Percentiles rank a stretch among this genome's conserved stretches.
Conservation (phyloP, 306 rosid genomes). For the Cucumis hystrix region DNA sequence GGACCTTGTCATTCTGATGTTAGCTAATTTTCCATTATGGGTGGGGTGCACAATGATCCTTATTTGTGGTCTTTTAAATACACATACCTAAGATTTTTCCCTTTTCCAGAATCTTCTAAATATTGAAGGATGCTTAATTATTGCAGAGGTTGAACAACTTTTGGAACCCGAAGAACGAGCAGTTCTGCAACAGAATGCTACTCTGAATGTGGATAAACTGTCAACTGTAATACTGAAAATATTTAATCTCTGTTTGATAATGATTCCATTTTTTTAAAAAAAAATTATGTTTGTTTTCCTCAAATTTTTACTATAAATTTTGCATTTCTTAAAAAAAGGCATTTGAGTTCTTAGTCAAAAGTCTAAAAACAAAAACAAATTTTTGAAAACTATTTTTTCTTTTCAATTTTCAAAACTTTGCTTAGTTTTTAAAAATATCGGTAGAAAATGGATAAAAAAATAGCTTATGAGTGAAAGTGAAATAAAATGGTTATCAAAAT, state of each 20-base stretch:
- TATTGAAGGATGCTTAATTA: not conserved
- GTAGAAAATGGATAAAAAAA: no score
- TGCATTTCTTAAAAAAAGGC: no score
- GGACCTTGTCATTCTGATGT: not conserved
- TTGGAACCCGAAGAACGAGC: conserved; percentile 70
- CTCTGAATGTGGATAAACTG: conserved; percentile 49
- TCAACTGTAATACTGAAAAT: conserved; percentile 42
- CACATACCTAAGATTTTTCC: not conserved
- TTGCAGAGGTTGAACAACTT: conserved; percentile 81
- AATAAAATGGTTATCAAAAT: no score
- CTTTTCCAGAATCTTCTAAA: not conserved
- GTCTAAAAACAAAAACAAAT: no score
- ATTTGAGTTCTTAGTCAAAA: no score
- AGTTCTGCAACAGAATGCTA: conserved; percentile 47
- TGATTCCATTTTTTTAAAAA: no score
- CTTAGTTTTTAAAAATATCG: no score
- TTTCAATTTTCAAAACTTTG: no score
- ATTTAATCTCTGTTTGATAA: not conserved
- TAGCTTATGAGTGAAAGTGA: no score
- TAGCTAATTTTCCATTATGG: not conserved
- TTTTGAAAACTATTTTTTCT: no score
- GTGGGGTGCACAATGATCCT: not conserved
- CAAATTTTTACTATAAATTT: no score
- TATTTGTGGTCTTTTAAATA: not conserved
- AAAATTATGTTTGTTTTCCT: no score